Conservation (phyloP, 192 early-diverging fungal species). For the Mortierella alpina region DNA sequence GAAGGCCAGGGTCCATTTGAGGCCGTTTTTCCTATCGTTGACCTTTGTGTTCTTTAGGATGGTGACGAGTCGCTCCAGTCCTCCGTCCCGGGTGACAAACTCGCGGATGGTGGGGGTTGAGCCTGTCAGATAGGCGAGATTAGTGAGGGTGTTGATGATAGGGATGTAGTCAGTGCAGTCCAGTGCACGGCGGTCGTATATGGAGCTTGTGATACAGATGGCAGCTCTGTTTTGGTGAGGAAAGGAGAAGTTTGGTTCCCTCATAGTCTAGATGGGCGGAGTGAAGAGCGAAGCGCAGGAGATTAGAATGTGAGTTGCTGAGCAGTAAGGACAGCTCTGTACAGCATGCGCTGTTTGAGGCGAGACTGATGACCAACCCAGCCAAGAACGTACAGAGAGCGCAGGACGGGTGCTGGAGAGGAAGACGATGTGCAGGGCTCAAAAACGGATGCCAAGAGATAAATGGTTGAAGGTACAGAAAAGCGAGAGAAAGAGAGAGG, state of each 20-base stretch:
- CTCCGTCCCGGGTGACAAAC: constrained; percentile 87
- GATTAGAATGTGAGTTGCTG: neutral
- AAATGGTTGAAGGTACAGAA: neutral
- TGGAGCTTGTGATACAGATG: constrained; percentile 79
- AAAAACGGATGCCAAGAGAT: neutral
- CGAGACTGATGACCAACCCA: no score
- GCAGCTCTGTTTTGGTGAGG: constrained; percentile 83
- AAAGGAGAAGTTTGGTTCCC: constrained; percentile 86
- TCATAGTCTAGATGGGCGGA: constrained; percentile 61
- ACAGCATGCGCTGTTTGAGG: no score
- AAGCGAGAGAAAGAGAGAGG: constrained; percentile 20
- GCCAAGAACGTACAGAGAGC: no score
- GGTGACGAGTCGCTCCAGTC: constrained; percentile 86
- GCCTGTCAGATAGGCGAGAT: constrained; percentile 88
- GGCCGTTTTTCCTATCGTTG: constrained; percentile 75
- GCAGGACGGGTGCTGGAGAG: no score
- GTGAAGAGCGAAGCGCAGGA: neutral
- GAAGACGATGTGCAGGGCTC: neutral
- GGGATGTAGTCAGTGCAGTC: constrained; percentile 88
- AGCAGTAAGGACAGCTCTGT: neutral
- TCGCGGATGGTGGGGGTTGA: constrained; percentile 84
- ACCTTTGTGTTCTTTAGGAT: constrained; percentile 78
- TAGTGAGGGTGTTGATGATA: constrained; percentile 88
- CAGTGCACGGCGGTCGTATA: constrained; percentile 97
- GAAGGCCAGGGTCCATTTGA: constrained; percentile 87